These are phyloP conservation scores for Tolypocladium endophyticum DNA, from an alignment of 2,329 filamentous ascomycete species.

Conservation along the genomic window DNA sequence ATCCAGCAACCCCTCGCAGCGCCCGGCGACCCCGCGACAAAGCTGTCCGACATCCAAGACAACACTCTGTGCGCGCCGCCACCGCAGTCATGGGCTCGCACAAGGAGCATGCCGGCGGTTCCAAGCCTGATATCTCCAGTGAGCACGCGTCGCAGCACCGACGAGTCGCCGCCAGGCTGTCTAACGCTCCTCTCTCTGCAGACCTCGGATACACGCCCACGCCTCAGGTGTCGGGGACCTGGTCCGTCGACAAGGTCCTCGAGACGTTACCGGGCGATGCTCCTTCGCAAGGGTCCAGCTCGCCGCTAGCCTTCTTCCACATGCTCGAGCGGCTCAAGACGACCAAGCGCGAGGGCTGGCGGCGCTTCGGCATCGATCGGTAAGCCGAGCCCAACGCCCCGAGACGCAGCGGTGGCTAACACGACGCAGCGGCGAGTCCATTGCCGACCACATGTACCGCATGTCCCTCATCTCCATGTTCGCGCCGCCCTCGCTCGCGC, in stretches of 20 bases:
- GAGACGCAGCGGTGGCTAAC: not conserved
- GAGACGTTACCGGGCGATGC: slow-evolving; percentile 45
- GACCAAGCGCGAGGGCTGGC: slow-evolving; percentile 92
- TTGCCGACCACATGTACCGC: slow-evolving; percentile 98
- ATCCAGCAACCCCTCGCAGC: not conserved
- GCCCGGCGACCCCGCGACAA: not conserved
- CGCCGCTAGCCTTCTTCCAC: slow-evolving; percentile 88
- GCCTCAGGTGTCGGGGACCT: slow-evolving; percentile 33
- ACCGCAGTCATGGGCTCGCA: slow-evolving; percentile 1
- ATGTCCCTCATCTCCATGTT: slow-evolving; percentile 97
- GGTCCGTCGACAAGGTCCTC: slow-evolving; percentile 54
- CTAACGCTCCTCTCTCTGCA: slow-evolving; percentile 3
- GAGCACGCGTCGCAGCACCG: not conserved
- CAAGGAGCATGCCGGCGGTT: not conserved
- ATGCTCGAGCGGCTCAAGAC: slow-evolving; percentile 90
- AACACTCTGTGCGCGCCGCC: not conserved
- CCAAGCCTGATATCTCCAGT: slow-evolving; percentile 13
- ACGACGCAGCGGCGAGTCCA: slow-evolving; percentile 62
- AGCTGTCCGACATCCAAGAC: not conserved
- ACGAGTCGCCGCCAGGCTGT: not conserved
- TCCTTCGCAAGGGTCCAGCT: slow-evolving; percentile 50
- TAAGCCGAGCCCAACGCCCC: slow-evolving; percentile 22
- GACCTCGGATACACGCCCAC: slow-evolving; percentile 24
- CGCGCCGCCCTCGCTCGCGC: slow-evolving; percentile 63
- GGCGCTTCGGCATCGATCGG: slow-evolving; percentile 67